These are phyloP conservation scores for Huntiella moniliformis DNA, from an alignment of 2,329 filamentous ascomycete species.

Conservation along the genomic window DNA sequence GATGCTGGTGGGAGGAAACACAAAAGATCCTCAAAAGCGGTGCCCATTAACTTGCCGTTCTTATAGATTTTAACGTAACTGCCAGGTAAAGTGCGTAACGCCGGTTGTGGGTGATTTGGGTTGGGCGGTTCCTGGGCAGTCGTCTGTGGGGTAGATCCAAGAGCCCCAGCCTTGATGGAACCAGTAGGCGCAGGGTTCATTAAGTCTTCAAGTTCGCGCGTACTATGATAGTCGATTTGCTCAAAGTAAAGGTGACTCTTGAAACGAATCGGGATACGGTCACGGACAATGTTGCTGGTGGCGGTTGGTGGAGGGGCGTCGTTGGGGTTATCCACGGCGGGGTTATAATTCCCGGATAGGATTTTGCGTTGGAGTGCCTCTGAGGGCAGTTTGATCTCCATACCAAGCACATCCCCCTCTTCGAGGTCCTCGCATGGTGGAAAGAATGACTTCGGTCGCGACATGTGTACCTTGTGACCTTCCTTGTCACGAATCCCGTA, in stretches of 20 bases:
- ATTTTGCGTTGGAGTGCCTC: conserved; percentile 75
- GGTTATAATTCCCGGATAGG: conserved; percentile 73
- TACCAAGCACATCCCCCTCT: conserved; percentile 83
- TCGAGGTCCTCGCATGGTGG: conserved; percentile 57
- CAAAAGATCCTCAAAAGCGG: conserved; percentile 70
- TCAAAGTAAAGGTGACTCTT: conserved; percentile 91
- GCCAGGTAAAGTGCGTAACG: conserved; percentile 70
- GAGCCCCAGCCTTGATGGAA: conserved; percentile 25
- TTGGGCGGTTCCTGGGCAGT: conserved; percentile 34
- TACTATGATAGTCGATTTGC: conserved; percentile 71
- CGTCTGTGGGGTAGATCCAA: conserved; percentile 8
- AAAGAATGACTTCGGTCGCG: conserved; percentile 79
- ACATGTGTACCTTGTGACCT: conserved; percentile 86
- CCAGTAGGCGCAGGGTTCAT: conserved; percentile 47
- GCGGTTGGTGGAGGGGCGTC: conserved; percentile 25
- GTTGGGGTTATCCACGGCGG: conserved; percentile 47
- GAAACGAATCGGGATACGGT: conserved; percentile 85
- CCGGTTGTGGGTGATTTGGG: conserved; percentile 51
- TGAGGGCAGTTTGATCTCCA: conserved; percentile 81
- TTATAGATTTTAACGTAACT: conserved; percentile 83
- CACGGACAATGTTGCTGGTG: conserved; percentile 69
- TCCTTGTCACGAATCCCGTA: conserved; percentile 81
- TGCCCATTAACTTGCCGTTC: conserved; percentile 73
- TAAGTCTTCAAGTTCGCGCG: conserved; percentile 72
- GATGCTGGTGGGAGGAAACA: conserved; percentile 85